phyloP scores from a whole-genome alignment of 257 asterid genomes.

The Solanum appendiculatum region DNA sequence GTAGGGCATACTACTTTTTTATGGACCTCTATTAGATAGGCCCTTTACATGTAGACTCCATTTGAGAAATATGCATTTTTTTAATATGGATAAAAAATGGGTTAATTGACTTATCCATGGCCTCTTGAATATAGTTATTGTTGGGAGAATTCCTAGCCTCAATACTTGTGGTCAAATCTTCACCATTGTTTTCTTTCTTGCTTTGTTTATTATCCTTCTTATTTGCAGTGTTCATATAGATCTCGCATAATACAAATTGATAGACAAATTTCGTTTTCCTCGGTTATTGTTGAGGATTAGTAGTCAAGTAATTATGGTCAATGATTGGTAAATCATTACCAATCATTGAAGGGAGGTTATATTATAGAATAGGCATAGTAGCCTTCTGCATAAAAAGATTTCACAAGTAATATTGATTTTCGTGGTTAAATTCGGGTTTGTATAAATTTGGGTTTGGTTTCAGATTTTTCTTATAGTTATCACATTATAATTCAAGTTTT shows the following conservation, averaged over 20 bases:
- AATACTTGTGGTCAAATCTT: background rate
- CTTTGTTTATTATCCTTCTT: background rate
- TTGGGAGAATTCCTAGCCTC: background rate
- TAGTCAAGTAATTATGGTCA: too few relatives aligned
- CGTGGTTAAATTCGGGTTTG: too few relatives aligned
- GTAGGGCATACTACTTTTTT: background rate
- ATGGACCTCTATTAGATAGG: background rate
- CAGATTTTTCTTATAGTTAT: too few relatives aligned
- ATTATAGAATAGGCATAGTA: too few relatives aligned
- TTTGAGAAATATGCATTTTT: background rate
- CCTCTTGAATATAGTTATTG: background rate
- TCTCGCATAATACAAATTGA: background rate
- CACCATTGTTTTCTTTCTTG: background rate
- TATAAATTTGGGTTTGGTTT: too few relatives aligned
- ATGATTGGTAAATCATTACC: too few relatives aligned
- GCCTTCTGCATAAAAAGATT: too few relatives aligned
- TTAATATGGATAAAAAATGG: background rate
- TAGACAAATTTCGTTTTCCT: too few relatives aligned
- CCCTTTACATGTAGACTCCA: background rate
- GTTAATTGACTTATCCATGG: background rate
- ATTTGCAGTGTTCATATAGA: background rate
- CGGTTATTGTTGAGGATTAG: too few relatives aligned
- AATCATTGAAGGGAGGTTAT: too few relatives aligned
- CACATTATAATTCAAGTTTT: too few relatives aligned
- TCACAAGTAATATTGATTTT: too few relatives aligned